A percentile compares a stretch with the other conserved stretches of the same genome.
These are phyloP conservation scores for Prunus padus DNA, from an alignment of 306 rosid genomes.

Conservation along the genomic window DNA sequence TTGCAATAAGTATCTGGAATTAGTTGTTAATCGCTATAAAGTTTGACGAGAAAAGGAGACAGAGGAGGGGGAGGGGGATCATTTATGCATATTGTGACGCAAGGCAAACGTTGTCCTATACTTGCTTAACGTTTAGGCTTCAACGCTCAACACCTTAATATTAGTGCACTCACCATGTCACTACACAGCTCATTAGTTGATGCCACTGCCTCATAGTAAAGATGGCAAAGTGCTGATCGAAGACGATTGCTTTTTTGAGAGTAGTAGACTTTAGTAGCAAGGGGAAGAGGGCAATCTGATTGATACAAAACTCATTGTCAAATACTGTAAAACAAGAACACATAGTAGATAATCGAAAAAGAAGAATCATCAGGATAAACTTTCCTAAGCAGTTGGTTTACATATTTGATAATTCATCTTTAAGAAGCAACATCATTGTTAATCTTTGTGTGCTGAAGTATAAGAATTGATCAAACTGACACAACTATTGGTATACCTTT, in stretches of 20 bases:
- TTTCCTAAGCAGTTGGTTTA: constrained; percentile 23
- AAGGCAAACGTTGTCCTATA: not conserved
- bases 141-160: not conserved
- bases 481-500: constrained; percentile 34
- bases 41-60: not conserved
- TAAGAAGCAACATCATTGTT: not conserved
- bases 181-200: constrained; percentile 45
- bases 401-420: not conserved
- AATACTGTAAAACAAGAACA: constrained; percentile 14
- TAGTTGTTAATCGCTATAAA: constrained; percentile 25
- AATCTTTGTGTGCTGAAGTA: not conserved
- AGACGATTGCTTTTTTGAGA: constrained; percentile 74
- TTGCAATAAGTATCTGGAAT: constrained; percentile 28
- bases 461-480: not conserved
- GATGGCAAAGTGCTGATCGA: constrained; percentile 63
- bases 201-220: constrained; percentile 57
- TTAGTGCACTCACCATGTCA: constrained; percentile 35
- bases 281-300: constrained; percentile 79
- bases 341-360: constrained; percentile 10
- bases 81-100: not conserved
- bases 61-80: not conserved
- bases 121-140: not conserved
- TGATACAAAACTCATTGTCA: constrained; percentile 23
- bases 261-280: constrained; percentile 86
- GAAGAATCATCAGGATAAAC: constrained; percentile 21